phyloP scores from a whole-genome alignment of 306 rosid genomes.

The Cicer judaicum region DNA sequence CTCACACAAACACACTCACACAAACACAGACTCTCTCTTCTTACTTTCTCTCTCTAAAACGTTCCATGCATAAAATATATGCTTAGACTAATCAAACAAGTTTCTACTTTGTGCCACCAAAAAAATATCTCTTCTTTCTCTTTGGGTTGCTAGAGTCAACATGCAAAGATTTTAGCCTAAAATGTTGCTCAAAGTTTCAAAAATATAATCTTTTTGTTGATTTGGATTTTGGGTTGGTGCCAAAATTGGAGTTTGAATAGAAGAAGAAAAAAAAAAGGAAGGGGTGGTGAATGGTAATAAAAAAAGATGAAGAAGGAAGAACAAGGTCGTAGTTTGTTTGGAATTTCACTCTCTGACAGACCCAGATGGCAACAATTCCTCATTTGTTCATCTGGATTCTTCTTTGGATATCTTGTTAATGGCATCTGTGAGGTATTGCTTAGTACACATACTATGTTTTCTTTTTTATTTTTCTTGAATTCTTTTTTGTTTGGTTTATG shows the following conservation, averaged over 20 bases:
- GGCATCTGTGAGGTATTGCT: constrained; percentile 85
- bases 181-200: not conserved
- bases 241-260: constrained; percentile 8
- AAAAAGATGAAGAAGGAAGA: constrained; percentile 75
- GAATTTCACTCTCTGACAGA: constrained; percentile 85
- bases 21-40: constrained; percentile 11
- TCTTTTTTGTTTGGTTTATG: constrained; percentile 32
- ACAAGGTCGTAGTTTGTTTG: constrained; percentile 76
- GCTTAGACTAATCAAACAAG: constrained; percentile 41
- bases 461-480: constrained; percentile 32
- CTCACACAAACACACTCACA: not conserved
- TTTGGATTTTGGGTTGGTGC: constrained; percentile 38
- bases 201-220: constrained; percentile 33
- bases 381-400: constrained; percentile 91
- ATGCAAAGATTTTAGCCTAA: constrained; percentile 52
- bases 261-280: not conserved
- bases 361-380: constrained; percentile 94
- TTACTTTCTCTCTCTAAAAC: constrained; percentile 38
- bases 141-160: constrained; percentile 50
- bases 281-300: constrained; percentile 5
- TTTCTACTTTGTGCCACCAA: constrained; percentile 24
- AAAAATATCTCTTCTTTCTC: not conserved
- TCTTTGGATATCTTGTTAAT: constrained; percentile 94
- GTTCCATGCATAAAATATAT: constrained; percentile 37
- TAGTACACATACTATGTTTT: constrained; percentile 18